A percentile compares a stretch with the other conserved stretches of the same genome.
Evolutionary conservation across 2,329 filamentous ascomycete species (phyloP).

Genomic region (Emydomyces testavorans): DNA sequence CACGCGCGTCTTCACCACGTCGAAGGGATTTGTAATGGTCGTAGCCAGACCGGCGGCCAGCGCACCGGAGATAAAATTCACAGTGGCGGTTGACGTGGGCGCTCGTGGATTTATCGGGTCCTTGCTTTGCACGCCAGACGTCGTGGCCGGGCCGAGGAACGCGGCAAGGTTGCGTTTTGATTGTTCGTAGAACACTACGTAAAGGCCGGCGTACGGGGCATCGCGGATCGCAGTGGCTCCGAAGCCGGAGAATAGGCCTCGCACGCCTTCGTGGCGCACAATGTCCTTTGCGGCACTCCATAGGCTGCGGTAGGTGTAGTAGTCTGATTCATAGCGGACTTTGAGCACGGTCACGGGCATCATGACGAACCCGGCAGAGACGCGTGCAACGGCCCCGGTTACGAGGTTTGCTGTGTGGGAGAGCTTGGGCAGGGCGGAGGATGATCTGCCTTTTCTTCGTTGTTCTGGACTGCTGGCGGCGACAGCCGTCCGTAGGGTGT

Average conservation of each 20-base stretch:
- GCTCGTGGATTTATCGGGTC: not conserved
- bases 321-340: conserved; percentile 81
- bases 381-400: conserved; percentile 72
- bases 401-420: conserved; percentile 74
- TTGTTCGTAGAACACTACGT: conserved; percentile 83
- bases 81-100: conserved; percentile 40
- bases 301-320: conserved; percentile 74
- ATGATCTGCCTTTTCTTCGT: conserved; percentile 24
- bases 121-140: not conserved
- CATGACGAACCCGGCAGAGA: conserved; percentile 75
- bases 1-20: conserved; percentile 88
- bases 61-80: conserved; percentile 78
- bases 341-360: conserved; percentile 97
- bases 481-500: conserved; percentile 62
- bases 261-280: conserved; percentile 55
- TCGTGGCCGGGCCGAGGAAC: conserved; percentile 17
- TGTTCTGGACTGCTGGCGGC: conserved; percentile 33
- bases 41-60: conserved; percentile 73
- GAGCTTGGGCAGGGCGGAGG: conserved; percentile 68
- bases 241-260: conserved; percentile 86
- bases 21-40: conserved; percentile 87
- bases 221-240: conserved; percentile 87
- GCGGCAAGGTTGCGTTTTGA: conserved; percentile 28
- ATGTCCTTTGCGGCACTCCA: conserved; percentile 64
- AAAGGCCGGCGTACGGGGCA: conserved; percentile 91